Base-by-base conservation (phyloP, 2,329 filamentous ascomycete species). In the Chaetomiaceae sp. region DNA sequence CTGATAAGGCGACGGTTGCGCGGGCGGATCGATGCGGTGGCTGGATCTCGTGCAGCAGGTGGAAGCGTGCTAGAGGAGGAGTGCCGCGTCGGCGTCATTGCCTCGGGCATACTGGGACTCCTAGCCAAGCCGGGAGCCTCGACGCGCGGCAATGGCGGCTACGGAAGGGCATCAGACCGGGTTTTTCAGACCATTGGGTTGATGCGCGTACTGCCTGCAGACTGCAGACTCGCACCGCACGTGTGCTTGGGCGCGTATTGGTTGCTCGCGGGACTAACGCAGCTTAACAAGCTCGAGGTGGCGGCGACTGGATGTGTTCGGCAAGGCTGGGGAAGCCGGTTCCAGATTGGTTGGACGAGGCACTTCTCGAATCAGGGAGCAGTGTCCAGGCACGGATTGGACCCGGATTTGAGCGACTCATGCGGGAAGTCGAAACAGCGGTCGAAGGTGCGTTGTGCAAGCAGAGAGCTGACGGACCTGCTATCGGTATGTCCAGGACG, bases 1-100 rank as follows among this genome's bases (percentile, higher is more conserved):
- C 62, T 66, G 41, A 63, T 62, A 26, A 67, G 64, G 38, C 70
- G 73, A 45, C 75, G 71, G 52, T 75, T 76, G 48, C 76, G 74
- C 44, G 75, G 70, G 20, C 75, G 73, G 45, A 70, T 56, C 20
- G 66, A 62, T 47, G 59, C 57, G 20, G 68, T 58, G 47, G 68
- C 67, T 51, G 68, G 60, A 53, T 70, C 67, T 48, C 64, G 65
- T 39, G 68, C 65, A 53, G 68, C 60, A 34, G 71, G 63, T 42
- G 66, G 64, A 44, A 72, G 59, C 38, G 68, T 67, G 52, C 54
- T 60, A 34, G 74, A 75, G 45, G 75, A 72, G 47, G 71, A 51
- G 50, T 42, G 48, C 66, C 51, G 48, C 47, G 56, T 51, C 41
- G 52, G 50, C 37, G 44, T 58, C 55, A 58, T 58, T 41, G 52